Conservation (phyloP, 768 basidiomycete species). For the Rhodotorula babjevae region DNA sequence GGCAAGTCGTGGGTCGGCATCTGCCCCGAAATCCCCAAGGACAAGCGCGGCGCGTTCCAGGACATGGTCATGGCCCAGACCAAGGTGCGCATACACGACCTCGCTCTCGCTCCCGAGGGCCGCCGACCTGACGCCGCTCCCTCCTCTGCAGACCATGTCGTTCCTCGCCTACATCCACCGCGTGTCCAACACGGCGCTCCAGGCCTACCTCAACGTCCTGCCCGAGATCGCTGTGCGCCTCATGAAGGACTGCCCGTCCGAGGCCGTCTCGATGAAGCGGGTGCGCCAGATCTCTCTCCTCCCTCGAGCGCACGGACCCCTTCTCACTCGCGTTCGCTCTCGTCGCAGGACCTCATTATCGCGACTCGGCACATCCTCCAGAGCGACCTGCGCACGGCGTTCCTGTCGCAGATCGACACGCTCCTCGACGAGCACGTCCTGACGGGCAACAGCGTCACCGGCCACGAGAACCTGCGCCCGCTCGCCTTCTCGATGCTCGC, state of each 20-base stretch:
- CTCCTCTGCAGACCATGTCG: conserved; percentile 66
- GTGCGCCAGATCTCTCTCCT: conserved; percentile 55
- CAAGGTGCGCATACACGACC: conserved; percentile 59
- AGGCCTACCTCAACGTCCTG: conserved; percentile 72
- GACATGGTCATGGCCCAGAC: conserved; percentile 57
- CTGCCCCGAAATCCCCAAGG: conserved; percentile 36
- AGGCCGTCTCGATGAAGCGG: conserved; percentile 65
- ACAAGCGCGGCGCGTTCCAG: conserved; percentile 50
- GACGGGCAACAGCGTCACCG: conserved; percentile 74
- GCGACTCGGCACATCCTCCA: conserved; percentile 84
- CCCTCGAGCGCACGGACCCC: not conserved
- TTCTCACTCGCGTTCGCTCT: not conserved
- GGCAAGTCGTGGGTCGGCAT: conserved; percentile 37
- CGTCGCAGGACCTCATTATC: conserved; percentile 73
- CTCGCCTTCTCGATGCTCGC: conserved; percentile 81
- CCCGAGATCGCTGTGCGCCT: conserved; percentile 76
- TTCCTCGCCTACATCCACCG: conserved; percentile 86
- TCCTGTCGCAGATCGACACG: conserved; percentile 78
- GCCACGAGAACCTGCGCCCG: conserved; percentile 75
- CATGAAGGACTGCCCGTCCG: conserved; percentile 86
- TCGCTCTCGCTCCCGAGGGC: not conserved
- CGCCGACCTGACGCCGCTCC: not conserved
- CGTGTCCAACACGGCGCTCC: conserved; percentile 59
- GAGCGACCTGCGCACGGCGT: conserved; percentile 68
- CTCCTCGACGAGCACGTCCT: conserved; percentile 85